Percentiles rank a stretch among this genome's conserved stretches.
phyloP scores from a whole-genome alignment of 202 grass and related monocot genomes.

The Setaria viridis region DNA sequence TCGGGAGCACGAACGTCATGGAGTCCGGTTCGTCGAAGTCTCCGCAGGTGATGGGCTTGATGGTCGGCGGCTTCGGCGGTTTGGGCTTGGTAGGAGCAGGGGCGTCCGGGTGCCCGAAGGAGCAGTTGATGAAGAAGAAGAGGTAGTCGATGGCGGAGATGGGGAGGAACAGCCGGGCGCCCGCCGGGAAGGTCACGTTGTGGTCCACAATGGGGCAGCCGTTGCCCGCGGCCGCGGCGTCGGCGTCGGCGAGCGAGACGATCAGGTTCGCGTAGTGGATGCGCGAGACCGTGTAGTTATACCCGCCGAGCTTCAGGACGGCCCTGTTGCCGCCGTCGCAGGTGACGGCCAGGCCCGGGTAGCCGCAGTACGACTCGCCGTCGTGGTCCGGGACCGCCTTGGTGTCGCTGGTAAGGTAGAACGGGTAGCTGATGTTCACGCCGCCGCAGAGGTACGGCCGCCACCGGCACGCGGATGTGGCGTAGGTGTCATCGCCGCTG shows the following conservation, averaged over 20 bases:
- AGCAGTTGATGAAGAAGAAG: constrained; percentile 59
- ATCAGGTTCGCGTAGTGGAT: constrained; percentile 49
- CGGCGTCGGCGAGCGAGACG: constrained; percentile 52
- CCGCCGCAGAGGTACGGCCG: constrained; percentile 46
- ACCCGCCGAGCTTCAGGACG: constrained; percentile 25
- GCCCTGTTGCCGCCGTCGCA: constrained; percentile 32
- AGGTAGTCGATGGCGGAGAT: constrained; percentile 36
- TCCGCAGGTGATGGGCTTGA: constrained; percentile 46
- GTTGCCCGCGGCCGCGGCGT: background rate
- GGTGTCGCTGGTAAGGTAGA: constrained; percentile 26
- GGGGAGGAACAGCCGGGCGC: background rate
- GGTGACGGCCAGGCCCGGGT: constrained; percentile 51
- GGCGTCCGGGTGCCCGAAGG: background rate
- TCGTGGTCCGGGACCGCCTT: background rate
- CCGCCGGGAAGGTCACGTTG: constrained; percentile 53
- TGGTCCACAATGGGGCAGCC: constrained; percentile 41
- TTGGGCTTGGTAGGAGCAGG: background rate
- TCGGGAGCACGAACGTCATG: constrained; percentile 45
- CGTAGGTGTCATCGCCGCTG: background rate
- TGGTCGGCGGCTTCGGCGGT: background rate
- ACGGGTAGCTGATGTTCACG: constrained; percentile 56
- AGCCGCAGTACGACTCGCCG: constrained; percentile 56
- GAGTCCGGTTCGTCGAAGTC: background rate
- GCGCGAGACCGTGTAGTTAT: constrained; percentile 33
- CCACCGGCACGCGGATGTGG: constrained; percentile 18